Evolutionary conservation across 2,329 filamentous ascomycete genomes (phyloP), one percentile per base, ranked within the genome.

Genomic region (Talaromyces sp.): DNA sequence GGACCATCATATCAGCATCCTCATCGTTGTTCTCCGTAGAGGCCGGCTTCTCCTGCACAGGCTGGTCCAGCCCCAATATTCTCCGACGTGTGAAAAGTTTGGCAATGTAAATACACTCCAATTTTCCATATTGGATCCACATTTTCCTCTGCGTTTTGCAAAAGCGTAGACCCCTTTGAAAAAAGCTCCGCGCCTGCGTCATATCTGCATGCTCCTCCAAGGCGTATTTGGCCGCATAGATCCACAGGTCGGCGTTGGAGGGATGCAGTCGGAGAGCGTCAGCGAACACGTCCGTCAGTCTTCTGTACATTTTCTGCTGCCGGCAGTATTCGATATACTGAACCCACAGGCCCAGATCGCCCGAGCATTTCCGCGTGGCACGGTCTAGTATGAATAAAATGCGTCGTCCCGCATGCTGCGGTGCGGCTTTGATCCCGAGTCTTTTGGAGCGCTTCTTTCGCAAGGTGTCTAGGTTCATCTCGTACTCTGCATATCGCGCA

Each of bases 341-440:
- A 75, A 90, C 87, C 95, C 95, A 99, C 42, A 99, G 81, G 2
- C 84, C 85, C 40, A 92, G 72, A 71, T 91, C 91, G 3, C 91
- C 92, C 1, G 91, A 89, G 71, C 97, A 95, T 65, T 92, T 91
- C 71, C 86, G 84, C 31, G 93, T 92, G 23, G 87, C 92, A 65
- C 95, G 88, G 68, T 97, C 92, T 67, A 96, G 89, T 65, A 98
- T 89, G 74, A 90, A 89, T 72, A 97, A 92, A 65, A 96, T 89
- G 57, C 92, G 90, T 52, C 89, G 87, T 73, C 96, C 90, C 23
- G 91, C 90, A 54, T 86, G 84, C 72, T 91, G 85, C 33, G 86
- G 85, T 14, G 86, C 86, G 31, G 86, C 84, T 66, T 89, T 90
- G 68, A 97, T 86, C 63, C 89, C 89, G 65, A 97, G 81, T 63